Conservation (phyloP, 306 rosid species). For the Sesbania bispinosa region DNA sequence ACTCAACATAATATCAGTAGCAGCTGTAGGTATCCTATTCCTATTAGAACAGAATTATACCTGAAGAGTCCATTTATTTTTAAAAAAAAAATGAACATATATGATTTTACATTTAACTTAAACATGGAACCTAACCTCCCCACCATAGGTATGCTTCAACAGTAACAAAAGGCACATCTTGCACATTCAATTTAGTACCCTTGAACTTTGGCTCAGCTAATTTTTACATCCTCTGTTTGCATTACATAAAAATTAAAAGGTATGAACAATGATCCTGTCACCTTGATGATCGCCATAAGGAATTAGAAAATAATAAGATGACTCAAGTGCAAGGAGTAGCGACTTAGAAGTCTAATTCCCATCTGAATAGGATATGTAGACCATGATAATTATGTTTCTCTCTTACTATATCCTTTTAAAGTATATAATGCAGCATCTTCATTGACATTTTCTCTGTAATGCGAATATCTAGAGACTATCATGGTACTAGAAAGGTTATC, state of each 20-base stretch:
- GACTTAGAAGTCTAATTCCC: not conserved
- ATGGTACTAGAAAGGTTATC: not conserved
- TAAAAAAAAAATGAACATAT: not conserved
- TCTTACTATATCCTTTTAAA: not conserved
- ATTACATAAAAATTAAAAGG: not conserved
- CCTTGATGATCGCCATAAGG: constrained; percentile 16
- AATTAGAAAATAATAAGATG: not conserved
- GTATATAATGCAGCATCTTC: not conserved
- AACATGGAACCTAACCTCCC: not conserved
- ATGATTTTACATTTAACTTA: not conserved
- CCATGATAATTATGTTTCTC: not conserved
- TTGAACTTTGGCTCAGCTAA: not conserved
- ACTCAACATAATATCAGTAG: not conserved
- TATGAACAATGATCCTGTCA: not conserved
- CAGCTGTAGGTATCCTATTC: not conserved
- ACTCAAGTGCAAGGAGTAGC: not conserved
- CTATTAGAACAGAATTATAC: not conserved
- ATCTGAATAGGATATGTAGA: not conserved
- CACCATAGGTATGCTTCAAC: not conserved
- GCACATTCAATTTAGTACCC: not conserved
- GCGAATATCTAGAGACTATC: not conserved
- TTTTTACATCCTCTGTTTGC: not conserved
- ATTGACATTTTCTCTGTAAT: not conserved
- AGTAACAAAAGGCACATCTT: not conserved
- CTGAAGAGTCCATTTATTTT: not conserved